phyloP scores from a whole-genome alignment of 495 filamentous ascomycete species.

The Podospora didyma region DNA sequence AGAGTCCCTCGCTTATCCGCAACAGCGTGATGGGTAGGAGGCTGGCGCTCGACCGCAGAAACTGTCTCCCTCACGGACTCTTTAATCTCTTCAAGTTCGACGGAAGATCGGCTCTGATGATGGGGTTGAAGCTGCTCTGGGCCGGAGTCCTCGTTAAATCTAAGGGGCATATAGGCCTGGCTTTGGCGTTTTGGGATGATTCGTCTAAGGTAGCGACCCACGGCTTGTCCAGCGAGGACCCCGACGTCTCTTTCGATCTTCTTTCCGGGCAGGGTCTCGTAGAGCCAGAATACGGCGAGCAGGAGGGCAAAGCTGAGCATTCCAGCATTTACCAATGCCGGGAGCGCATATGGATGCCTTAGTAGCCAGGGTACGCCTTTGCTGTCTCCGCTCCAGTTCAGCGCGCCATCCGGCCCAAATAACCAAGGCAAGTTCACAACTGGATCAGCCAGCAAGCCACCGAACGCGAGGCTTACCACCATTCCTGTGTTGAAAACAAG shows the following conservation, averaged over 20 bases:
- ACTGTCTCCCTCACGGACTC: not conserved
- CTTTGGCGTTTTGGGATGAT: not conserved
- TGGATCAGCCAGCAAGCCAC: constrained; percentile 71
- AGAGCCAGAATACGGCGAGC: constrained; percentile 1
- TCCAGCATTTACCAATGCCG: constrained; percentile 1
- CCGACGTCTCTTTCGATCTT: constrained; percentile 2
- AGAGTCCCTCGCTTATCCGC: not conserved
- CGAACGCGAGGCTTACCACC: constrained; percentile 51
- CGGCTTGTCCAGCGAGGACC: not conserved
- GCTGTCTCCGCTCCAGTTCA: constrained; percentile 25
- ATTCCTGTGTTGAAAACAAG: constrained; percentile 76
- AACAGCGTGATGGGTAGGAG: too few relatives aligned
- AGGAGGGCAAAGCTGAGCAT: not conserved
- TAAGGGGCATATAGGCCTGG: constrained; percentile 1
- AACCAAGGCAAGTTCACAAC: constrained; percentile 57
- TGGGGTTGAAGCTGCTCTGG: not conserved
- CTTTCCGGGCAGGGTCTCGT: constrained; percentile 5
- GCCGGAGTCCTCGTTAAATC: not conserved
- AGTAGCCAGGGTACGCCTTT: constrained; percentile 27
- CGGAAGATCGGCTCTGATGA: not conserved
- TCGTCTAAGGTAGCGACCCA: not conserved
- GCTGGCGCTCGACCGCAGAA: not conserved
- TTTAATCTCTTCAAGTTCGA: constrained; percentile 5
- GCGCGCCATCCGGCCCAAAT: constrained; percentile 52
- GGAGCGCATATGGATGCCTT: constrained; percentile 6